A percentile compares a stretch with the other conserved stretches of the same genome.
phyloP scores from a whole-genome alignment of 192 early-diverging fungal genomes.

The Coemansia guatemalensis region DNA sequence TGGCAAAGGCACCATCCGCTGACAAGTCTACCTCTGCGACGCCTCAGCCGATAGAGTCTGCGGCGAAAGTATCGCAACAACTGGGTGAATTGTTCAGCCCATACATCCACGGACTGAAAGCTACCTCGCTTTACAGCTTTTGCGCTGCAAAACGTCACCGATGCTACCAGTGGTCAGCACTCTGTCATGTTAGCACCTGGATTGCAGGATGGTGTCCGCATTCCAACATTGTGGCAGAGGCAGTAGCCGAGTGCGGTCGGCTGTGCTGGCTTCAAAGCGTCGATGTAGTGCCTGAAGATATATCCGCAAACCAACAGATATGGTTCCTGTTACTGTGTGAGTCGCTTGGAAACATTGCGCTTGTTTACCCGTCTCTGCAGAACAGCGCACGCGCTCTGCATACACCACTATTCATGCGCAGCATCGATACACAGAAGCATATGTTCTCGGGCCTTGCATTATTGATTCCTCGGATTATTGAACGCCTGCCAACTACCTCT shows the following conservation, averaged over 20 bases:
- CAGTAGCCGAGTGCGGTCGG: conserved; percentile 21
- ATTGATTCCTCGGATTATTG: conserved; percentile 18
- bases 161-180: conserved; percentile 48
- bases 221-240: not conserved
- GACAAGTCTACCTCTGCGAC: not conserved
- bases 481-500: conserved; percentile 7
- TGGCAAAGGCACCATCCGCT: not conserved
- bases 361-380: conserved; percentile 11
- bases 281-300: not conserved
- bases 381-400: not conserved
- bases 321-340: conserved; percentile 41
- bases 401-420: conserved; percentile 17
- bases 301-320: not conserved
- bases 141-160: conserved; percentile 26
- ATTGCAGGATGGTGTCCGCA: not conserved
- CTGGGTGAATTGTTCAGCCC: conserved; percentile 15
- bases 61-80: conserved; percentile 4
- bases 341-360: conserved; percentile 19
- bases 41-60: not conserved
- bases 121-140: conserved; percentile 9
- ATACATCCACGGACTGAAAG: not conserved
- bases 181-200: conserved; percentile 34
- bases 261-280: conserved; percentile 37
- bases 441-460: conserved; percentile 24
- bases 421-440: conserved; percentile 13